phyloP scores from a whole-genome alignment of 2,329 filamentous ascomycete species.

The Thelonectria discophora region DNA sequence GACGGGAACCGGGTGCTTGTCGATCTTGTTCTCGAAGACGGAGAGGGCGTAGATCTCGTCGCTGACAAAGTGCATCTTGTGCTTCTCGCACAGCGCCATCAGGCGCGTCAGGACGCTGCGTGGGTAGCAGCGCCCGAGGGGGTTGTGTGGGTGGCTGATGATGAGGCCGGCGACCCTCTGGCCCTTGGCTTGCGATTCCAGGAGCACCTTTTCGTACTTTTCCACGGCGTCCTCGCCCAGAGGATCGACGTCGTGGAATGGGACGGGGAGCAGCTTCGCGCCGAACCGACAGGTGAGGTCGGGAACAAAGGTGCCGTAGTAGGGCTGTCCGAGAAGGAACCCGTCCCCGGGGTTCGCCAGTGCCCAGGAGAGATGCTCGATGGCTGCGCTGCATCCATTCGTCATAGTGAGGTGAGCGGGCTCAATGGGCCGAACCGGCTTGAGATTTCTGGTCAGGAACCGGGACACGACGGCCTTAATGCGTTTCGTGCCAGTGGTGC shows the following conservation, averaged over 20 bases:
- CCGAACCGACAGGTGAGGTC: constrained; percentile 56
- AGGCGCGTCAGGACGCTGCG: constrained; percentile 50
- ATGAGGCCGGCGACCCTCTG: constrained; percentile 57
- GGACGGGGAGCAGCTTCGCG: constrained; percentile 53
- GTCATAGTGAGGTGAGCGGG: constrained; percentile 48
- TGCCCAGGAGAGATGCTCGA: constrained; percentile 53
- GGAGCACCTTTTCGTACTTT: constrained; percentile 55
- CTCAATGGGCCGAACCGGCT: constrained; percentile 41
- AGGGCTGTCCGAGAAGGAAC: constrained; percentile 54
- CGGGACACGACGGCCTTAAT: constrained; percentile 44
- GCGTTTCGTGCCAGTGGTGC: constrained; percentile 48
- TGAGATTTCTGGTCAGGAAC: constrained; percentile 50
- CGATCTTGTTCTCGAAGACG: constrained; percentile 53
- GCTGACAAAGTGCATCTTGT: constrained; percentile 62
- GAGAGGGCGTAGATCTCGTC: constrained; percentile 62
- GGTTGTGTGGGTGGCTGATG: constrained; percentile 62
- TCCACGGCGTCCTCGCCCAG: constrained; percentile 51
- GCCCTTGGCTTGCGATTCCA: constrained; percentile 50
- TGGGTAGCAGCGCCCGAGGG: constrained; percentile 59
- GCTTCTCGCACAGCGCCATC: constrained; percentile 57
- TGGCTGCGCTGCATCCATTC: constrained; percentile 53
- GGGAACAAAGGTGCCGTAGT: constrained; percentile 58
- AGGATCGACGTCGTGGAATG: constrained; percentile 55
- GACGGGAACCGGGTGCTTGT: constrained; percentile 35
- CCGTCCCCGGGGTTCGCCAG: constrained; percentile 52